A percentile compares a stretch with the other conserved stretches of the same genome.
Evolutionary conservation across 2,329 filamentous ascomycete genomes (phyloP).

Genomic region (Juglanconis oblonga): DNA sequence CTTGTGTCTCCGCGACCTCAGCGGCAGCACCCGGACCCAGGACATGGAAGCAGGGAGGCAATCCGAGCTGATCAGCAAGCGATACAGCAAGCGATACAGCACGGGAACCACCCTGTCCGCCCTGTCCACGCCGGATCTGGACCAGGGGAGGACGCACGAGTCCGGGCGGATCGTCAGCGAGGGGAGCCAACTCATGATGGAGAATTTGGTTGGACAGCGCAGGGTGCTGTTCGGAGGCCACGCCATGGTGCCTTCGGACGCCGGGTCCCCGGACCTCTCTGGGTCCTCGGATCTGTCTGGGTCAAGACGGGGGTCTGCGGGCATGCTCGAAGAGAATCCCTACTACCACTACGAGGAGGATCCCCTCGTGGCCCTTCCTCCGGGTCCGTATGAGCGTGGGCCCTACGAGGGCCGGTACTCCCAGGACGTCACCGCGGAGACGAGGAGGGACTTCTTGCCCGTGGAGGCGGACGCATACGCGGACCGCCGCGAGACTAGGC

Average conservation of each 20-base stretch:
- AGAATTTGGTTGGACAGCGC: too few species aligned
- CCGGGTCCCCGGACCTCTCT: conserved; percentile 2
- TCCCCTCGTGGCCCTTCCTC: background rate
- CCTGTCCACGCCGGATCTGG: conserved; percentile 1
- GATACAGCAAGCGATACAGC: conserved; percentile 13
- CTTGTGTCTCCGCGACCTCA: conserved; percentile 18
- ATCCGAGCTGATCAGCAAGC: background rate
- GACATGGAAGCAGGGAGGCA: background rate
- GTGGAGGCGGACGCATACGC: conserved; percentile 11
- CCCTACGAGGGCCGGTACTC: background rate
- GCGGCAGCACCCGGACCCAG: background rate
- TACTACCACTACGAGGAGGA: conserved; percentile 1
- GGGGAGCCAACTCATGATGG: conserved; percentile 4
- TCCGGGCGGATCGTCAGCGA: background rate
- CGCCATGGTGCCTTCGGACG: conserved; percentile 16
- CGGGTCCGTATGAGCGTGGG: background rate
- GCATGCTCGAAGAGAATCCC: background rate
- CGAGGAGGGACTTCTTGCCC: conserved; percentile 3
- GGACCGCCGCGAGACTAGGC: conserved; percentile 7
- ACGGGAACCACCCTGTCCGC: conserved; percentile 8
- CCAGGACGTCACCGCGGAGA: conserved; percentile 16
- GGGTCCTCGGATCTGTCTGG: background rate
- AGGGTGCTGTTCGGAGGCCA: background rate
- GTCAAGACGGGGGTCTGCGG: conserved; percentile 8
- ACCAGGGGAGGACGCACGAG: background rate